These are phyloP conservation scores for Pythium chondricola DNA, from an alignment of 352 stramenopile genomes.

Conservation along the genomic window DNA sequence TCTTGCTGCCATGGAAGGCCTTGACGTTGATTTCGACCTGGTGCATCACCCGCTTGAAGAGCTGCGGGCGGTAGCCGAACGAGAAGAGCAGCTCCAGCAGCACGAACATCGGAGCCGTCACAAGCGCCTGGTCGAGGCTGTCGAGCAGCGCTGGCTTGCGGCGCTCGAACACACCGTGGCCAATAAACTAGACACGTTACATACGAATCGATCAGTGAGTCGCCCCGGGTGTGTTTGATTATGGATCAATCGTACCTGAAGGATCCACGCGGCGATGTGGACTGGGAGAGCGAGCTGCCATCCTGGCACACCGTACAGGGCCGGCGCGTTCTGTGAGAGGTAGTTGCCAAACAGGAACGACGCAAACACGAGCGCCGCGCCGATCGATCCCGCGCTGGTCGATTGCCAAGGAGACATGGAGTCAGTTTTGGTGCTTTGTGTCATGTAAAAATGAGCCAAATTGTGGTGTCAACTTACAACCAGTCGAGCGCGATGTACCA, in stretches of 20 bases:
- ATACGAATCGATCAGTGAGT: background rate
- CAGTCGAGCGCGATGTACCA: slow-evolving; percentile 48
- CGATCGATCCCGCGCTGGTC: slow-evolving; percentile 23
- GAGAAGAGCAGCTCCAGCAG: slow-evolving; percentile 43
- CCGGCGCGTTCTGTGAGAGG: slow-evolving; percentile 12
- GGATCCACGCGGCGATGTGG: slow-evolving; percentile 41
- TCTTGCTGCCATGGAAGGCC: slow-evolving; percentile 25
- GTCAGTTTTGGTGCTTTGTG: background rate
- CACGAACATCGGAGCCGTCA: slow-evolving; percentile 59
- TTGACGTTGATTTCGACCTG: slow-evolving; percentile 40
- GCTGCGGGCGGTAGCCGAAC: slow-evolving; percentile 34
- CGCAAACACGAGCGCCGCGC: slow-evolving; percentile 26
- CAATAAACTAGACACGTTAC: slow-evolving; percentile 30
- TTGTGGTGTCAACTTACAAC: slow-evolving; percentile 12
- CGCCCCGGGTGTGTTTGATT: background rate
- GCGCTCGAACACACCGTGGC: slow-evolving; percentile 50
- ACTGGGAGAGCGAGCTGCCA: slow-evolving; percentile 33
- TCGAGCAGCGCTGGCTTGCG: slow-evolving; percentile 50
- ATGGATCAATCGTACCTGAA: slow-evolving; percentile 17
- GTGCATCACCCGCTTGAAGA: slow-evolving; percentile 29
- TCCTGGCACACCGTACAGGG: slow-evolving; percentile 17
- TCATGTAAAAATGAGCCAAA: slow-evolving; percentile 1
- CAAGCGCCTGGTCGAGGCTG: slow-evolving; percentile 45
- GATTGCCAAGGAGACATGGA: background rate
- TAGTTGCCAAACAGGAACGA: slow-evolving; percentile 30